Evolutionary conservation across 768 basidiomycete species (phyloP).

Genomic region (Russula sp.): DNA sequence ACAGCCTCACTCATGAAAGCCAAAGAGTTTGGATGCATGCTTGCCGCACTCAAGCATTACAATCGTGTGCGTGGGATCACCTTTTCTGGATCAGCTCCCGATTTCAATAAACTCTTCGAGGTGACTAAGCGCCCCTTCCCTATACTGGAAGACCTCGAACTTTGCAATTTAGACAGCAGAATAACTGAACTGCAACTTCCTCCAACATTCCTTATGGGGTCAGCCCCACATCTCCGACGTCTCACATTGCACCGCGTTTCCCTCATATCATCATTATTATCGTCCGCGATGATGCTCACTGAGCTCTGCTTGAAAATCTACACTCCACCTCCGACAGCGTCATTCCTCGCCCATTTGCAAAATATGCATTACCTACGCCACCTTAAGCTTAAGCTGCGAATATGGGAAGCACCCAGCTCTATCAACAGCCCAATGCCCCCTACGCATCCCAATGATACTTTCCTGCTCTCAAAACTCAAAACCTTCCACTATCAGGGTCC

Average conservation of each 20-base stretch:
- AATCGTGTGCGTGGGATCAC: neutral
- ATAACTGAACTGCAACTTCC: neutral
- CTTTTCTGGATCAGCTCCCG: neutral
- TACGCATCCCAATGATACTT: neutral
- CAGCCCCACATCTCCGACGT: neutral
- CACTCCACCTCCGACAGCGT: too few relatives aligned
- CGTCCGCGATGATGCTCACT: neutral
- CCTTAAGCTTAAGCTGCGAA: neutral
- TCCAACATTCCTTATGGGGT: neutral
- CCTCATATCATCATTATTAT: neutral
- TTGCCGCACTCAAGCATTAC: neutral
- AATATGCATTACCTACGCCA: neutral
- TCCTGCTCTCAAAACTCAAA: neutral
- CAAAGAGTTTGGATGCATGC: neutral
- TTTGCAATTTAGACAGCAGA: rapidly evolving
- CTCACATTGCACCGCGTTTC: neutral
- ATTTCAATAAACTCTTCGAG: neutral
- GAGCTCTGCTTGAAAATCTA: neutral
- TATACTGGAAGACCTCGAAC: neutral
- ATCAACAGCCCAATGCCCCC: neutral
- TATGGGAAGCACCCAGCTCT: too few relatives aligned
- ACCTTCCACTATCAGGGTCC: neutral
- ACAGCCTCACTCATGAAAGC: too few relatives aligned
- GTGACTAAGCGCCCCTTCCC: neutral
- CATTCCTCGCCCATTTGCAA: neutral